Base-by-base conservation (phyloP, 2,329 filamentous ascomycete species). In the Biscogniauxia marginata region DNA sequence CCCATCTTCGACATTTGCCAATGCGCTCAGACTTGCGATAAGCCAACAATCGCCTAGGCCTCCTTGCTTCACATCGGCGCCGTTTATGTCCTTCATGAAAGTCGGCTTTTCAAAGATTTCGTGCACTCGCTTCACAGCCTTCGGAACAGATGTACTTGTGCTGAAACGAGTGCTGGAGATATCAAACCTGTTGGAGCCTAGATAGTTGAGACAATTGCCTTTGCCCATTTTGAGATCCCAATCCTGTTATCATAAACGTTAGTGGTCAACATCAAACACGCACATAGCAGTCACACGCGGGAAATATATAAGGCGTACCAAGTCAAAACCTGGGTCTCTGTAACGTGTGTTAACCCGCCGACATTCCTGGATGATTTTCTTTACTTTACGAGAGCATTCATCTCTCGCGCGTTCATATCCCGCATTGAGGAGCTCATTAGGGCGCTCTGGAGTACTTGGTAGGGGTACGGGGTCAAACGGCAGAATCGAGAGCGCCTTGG, bases 21-120 rank as follows among this genome's bases (percentile, higher is more conserved):
- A 78, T 0, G 90, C 90, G 25, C 87, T 91, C 23, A 96, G 74
- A 20, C 88, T 88, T 6, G 90, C 88, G 73, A 95, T 87, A 52
- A 92, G 83, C 89, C 90, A 93, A 74, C 90, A 95, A 67, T 93
- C 85, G n/a, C 90, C 90, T 39, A 89, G 81, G 44, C 80, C 81
- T 2, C 90, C 90, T 67, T 95, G 90, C 66, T 90, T 89, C 56
- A 93, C 84, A 69, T 95, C 90, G 55, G 85, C 84, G 11, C 87
- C 86, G 62, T 85, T 84, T 56, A 90, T 77, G 50, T 84, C 85
- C 50, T 76, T 72, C 73, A 84, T 75, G 68, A 93, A 93, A 2
- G 82, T 85, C 0, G 89, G 88, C 19, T 85, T 84, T 62, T 91
- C 87, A 64, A 88, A 92, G 43, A 91, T 89, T 68, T 91, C 88